phyloP scores from a whole-genome alignment of 805 yeast genomes.

The Komagataella phaffii region DNA sequence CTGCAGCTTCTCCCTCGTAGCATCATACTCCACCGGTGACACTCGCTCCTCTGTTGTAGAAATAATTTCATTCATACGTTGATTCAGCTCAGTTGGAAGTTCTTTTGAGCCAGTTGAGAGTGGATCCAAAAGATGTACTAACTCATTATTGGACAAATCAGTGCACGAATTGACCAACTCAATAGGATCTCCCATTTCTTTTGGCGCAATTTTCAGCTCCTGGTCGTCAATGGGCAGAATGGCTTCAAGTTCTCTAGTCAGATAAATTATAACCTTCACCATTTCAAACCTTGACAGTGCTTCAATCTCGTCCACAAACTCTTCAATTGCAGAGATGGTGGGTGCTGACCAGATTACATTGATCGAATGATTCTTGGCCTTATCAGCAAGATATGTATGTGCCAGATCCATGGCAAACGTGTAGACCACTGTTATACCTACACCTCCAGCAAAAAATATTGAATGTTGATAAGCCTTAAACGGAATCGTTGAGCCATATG shows the following conservation, averaged over 20 bases:
- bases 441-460: constrained; percentile 59
- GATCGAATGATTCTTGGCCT: background rate
- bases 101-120: background rate
- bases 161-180: background rate
- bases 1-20: background rate
- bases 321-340: background rate
- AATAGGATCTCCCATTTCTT: background rate
- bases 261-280: background rate
- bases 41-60: background rate
- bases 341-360: background rate
- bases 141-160: background rate
- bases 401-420: constrained; percentile 21
- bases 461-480: constrained; percentile 38
- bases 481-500: constrained; percentile 46
- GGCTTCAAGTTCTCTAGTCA: background rate
- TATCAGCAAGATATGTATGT: constrained; percentile 1
- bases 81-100: background rate
- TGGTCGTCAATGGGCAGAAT: background rate
- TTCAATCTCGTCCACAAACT: background rate
- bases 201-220: background rate
- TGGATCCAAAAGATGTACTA: background rate
- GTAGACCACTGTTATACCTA: constrained; percentile 51
- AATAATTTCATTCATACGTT: background rate
- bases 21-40: background rate
- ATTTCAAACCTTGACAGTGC: background rate